phyloP scores from a whole-genome alignment of 192 early-diverging fungal genomes.

The Rhizoclosmatium sp. region DNA sequence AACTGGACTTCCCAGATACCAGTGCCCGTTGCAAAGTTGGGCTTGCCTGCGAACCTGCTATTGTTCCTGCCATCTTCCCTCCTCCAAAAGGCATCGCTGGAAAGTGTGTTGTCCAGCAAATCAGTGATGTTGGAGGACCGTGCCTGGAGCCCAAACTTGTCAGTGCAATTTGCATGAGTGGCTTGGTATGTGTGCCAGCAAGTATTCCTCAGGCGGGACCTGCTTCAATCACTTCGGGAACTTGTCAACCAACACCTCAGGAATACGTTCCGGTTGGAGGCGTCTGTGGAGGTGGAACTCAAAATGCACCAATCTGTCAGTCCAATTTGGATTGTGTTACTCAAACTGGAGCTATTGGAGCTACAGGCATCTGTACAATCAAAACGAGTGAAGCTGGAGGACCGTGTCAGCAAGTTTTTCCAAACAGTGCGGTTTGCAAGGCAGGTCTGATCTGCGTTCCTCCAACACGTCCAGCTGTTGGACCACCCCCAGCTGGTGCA shows the following conservation, averaged over 20 bases:
- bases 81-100: no score
- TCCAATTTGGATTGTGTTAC: constrained; percentile 1
- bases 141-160: neutral
- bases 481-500: no score
- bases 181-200: no score
- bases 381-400: neutral
- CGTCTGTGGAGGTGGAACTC: neutral
- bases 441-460: neutral
- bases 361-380: neutral
- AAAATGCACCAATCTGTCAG: neutral
- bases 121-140: no score
- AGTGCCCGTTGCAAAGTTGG: no score
- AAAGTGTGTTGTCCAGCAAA: no score
- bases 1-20: neutral
- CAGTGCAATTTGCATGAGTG: no score
- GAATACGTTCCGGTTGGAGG: neutral
- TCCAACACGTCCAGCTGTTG: neutral
- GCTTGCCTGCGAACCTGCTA: no score
- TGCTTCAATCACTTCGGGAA: no score
- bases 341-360: neutral
- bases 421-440: constrained; percentile 1
- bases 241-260: neutral
- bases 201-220: no score
- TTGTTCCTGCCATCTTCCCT: no score
- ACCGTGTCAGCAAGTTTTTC: neutral